phyloP scores from a whole-genome alignment of 75 land plant species.

The Sequoia sempervirens region DNA sequence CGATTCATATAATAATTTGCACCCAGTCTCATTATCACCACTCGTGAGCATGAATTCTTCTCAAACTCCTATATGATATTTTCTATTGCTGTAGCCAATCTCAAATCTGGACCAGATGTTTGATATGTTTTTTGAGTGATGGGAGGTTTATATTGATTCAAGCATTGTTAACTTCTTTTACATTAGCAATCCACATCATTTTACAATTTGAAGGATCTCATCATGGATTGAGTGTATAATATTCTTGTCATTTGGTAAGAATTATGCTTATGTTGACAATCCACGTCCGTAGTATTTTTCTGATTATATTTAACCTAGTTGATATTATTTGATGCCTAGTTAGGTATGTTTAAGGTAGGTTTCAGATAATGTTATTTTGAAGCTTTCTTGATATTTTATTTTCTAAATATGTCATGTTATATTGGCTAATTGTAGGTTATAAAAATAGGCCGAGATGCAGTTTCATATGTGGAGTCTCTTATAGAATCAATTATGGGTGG shows the following conservation, averaged over 20 bases:
- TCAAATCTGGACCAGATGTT: no score
- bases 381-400: background rate
- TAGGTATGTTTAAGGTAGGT: background rate
- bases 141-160: no score
- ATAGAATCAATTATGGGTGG: constrained; percentile 99
- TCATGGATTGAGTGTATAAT: no score
- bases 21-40: no score
- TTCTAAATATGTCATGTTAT: background rate
- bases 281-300: background rate
- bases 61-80: no score
- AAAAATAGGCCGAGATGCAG: constrained; percentile 90
- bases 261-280: background rate
- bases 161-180: no score
- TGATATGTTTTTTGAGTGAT: no score
- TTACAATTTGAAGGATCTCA: no score
- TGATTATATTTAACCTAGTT: background rate
- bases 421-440: constrained; percentile 43
- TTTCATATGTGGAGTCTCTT: constrained; percentile 88
- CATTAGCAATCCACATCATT: no score
- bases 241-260: background rate
- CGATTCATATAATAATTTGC: no score
- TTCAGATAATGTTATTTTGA: background rate
- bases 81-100: no score
- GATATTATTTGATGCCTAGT: background rate
- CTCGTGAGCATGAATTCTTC: no score